Base-by-base conservation (phyloP, 257 asterid genomes). In the Nicotiana obtusifolia region DNA sequence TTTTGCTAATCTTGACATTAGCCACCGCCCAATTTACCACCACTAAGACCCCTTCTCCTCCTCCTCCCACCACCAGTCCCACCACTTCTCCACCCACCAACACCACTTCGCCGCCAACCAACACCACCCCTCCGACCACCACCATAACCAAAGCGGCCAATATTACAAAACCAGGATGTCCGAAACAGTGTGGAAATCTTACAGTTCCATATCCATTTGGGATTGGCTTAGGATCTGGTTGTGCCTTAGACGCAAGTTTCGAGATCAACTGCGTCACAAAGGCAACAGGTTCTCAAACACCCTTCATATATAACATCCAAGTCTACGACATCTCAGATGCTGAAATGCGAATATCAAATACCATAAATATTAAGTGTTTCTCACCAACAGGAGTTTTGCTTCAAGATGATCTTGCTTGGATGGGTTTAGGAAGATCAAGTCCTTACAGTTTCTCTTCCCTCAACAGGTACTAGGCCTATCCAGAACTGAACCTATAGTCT, bases 281-380 rank as follows among this genome's bases (percentile, higher is more conserved):
- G 54, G 16, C 71, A 64, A 30, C 71, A 5, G 69, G 9, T 44
- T 90, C 95, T 4, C 93, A 94, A 1, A 88, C 81, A n/a, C 91
- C 92, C 2, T 85, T 62, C 44, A 30, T 76, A 5, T 84, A 83
- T 2, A 22, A 13, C 11, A 54, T 91, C 82, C 81, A 76, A 31
- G 24, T 89, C 1, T 84, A 54, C 37, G 91, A 90, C 5, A 88
- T 92, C 64, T 87, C 98, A n/a, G 97, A 94, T 49, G 53, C 57
- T 67, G 90, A 87, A 9, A 14, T 90, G 78, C 90, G 93, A 4
- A 13, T 91, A 77, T 77, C 92, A 47, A 94, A 83, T 87, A 75
- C 44, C 26, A 37, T 92, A 10, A 91, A 92, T 4, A 41, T 14
- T 26, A 81, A 0, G 44, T 94, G 98, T 85, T 92, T 87, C 86